phyloP scores from a whole-genome alignment of 1,284 basidiomycete genomes.

The Termitomyces sp. region DNA sequence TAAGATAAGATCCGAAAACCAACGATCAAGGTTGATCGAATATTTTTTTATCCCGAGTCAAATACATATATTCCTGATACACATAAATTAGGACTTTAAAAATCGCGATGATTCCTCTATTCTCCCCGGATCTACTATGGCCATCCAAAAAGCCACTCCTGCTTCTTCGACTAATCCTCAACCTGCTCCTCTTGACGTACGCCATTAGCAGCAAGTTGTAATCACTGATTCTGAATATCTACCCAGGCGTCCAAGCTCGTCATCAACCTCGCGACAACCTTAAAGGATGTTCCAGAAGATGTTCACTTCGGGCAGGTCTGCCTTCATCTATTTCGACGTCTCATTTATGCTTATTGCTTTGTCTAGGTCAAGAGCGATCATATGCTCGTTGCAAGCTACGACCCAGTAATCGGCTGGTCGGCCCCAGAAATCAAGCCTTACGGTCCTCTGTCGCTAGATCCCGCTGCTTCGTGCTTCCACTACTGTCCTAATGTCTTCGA shows the following conservation, averaged over 20 bases:
- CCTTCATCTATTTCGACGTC: background rate
- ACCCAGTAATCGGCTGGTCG: slow-evolving; percentile 69
- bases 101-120: background rate
- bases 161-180: slow-evolving; percentile 1
- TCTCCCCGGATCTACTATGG: slow-evolving; percentile 8
- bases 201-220: background rate
- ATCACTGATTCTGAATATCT: background rate
- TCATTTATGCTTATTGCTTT: background rate
- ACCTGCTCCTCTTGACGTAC: slow-evolving; percentile 12
- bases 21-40: slow-evolving; percentile 3
- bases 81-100: background rate
- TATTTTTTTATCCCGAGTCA: slow-evolving; percentile 7
- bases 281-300: slow-evolving; percentile 33
- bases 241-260: slow-evolving; percentile 37
- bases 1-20: slow-evolving; percentile 13
- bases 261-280: slow-evolving; percentile 28
- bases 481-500: slow-evolving; percentile 81
- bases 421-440: slow-evolving; percentile 79
- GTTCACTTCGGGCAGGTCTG: slow-evolving; percentile 36
- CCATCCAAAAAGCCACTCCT: slow-evolving; percentile 6
- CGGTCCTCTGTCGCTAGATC: slow-evolving; percentile 68
- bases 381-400: slow-evolving; percentile 70
- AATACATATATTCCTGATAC: background rate
- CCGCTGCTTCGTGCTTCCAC: slow-evolving; percentile 68
- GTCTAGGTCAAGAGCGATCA: slow-evolving; percentile 61